Conservation (phyloP, 129 eudicot genomes). For the Chrysanthemum lavandulifolium region DNA sequence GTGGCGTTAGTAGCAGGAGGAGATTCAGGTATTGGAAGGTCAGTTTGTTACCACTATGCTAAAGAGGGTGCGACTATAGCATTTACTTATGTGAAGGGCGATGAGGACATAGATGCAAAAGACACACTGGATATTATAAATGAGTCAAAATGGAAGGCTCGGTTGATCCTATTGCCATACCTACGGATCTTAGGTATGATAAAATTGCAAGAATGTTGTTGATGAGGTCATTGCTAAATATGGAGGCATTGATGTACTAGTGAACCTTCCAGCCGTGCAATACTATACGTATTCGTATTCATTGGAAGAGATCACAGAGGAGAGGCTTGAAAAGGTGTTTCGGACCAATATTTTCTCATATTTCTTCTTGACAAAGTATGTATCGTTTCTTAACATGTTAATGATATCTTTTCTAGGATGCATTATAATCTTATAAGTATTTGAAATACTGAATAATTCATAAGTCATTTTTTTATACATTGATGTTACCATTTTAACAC, state of each 20-base stretch:
- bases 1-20: slow-evolving; percentile 87
- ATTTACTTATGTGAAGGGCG: slow-evolving; percentile 73
- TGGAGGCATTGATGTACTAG: slow-evolving; percentile 64
- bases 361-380: slow-evolving; percentile 59
- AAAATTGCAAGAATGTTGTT: slow-evolving; percentile 62
- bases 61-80: slow-evolving; percentile 80
- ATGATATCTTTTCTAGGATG: no score
- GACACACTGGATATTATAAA: slow-evolving; percentile 50
- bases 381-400: neutral
- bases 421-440: no score
- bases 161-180: slow-evolving; percentile 55
- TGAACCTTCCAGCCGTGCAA: slow-evolving; percentile 78
- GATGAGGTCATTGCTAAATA: slow-evolving; percentile 55
- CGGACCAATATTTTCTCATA: slow-evolving; percentile 71
- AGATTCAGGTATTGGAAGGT: slow-evolving; percentile 83
- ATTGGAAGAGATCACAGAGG: slow-evolving; percentile 68
- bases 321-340: slow-evolving; percentile 66
- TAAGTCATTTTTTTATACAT: no score
- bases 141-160: slow-evolving; percentile 41
- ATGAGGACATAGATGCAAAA: slow-evolving; percentile 70
- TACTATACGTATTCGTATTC: slow-evolving; percentile 25
- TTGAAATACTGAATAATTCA: no score
- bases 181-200: slow-evolving; percentile 59
- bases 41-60: slow-evolving; percentile 56
- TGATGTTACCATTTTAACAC: no score